Percentiles rank a stretch among this genome's conserved stretches.
Evolutionary conservation across 2,329 filamentous ascomycete species (phyloP).

Genomic region (Apiospora phragmitis): DNA sequence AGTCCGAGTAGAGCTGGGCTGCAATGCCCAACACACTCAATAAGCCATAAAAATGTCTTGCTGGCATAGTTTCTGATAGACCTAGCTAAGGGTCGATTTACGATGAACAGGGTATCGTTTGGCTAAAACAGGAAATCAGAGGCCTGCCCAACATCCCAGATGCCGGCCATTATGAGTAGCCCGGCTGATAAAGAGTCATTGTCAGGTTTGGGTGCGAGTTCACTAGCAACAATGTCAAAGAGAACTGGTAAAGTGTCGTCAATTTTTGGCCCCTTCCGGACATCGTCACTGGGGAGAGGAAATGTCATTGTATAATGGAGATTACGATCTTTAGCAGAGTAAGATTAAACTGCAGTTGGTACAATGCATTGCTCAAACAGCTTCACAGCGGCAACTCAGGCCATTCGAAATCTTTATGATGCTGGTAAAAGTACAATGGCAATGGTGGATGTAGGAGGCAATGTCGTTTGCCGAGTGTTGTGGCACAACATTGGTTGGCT

Average conservation of each 20-base stretch:
- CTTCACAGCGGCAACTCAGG: not conserved
- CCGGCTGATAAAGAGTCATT: slow-evolving; percentile 31
- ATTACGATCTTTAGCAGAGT: not conserved
- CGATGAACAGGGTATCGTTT: slow-evolving; percentile 18
- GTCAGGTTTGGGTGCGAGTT: slow-evolving; percentile 18
- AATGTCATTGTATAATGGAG: not conserved
- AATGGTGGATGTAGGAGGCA: not conserved
- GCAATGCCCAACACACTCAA: slow-evolving; percentile 24
- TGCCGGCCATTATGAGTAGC: slow-evolving; percentile 25
- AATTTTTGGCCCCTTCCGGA: slow-evolving; percentile 26
- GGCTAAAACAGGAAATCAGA: slow-evolving; percentile 13
- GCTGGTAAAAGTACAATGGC: not conserved
- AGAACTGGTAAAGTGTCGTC: slow-evolving; percentile 20
- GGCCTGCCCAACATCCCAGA: slow-evolving; percentile 10
- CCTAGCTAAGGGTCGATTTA: slow-evolving; percentile 22
- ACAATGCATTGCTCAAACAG: not conserved
- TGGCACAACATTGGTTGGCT: not conserved
- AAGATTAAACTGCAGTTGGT: not conserved
- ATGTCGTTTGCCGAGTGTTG: not conserved
- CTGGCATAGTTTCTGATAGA: slow-evolving; percentile 23
- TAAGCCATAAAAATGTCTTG: slow-evolving; percentile 24
- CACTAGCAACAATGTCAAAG: slow-evolving; percentile 27
- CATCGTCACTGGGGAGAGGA: not conserved
- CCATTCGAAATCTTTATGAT: not conserved
- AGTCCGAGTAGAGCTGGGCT: slow-evolving; percentile 30